Base-by-base conservation (phyloP, 441 rosid genomes). In the Populus hybrid region DNA sequence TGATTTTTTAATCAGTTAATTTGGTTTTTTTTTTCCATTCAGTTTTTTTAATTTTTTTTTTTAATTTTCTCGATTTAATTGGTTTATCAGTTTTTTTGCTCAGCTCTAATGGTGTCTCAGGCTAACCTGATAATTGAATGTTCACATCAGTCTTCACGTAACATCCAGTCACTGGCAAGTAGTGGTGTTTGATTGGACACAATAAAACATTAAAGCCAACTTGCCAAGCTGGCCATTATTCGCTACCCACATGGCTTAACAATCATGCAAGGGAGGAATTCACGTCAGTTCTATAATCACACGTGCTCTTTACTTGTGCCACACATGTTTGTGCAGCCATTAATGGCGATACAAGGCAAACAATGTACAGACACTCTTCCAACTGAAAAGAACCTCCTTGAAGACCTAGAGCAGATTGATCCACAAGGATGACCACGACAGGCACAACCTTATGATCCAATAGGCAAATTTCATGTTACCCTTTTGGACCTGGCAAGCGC, bases 331-430 rank as follows among this genome's bases (percentile, higher is more conserved):
- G 40, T 21, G 11, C 6, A 3, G 46, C 46, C 66, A 67, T 30
- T 73, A 35, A 73, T 73, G 69, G 69, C n/a, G 70, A 23, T 21
- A 2, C 63, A 32, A 24, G 32, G 57, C 57, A 50, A 14, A 5
- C 65, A 30, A 12, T 20, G 2, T 36, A 42, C 35, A 18, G 21
- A 23, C 67, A 35, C 18, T 26, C 38, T 23, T 69, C 26, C 23
- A 18, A 28, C 70, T 68, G 83, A 61, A 40, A 76, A 79, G 12
- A 78, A 70, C 78, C 50, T 14, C 68, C 57, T 2, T 38, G 46
- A 38, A 38, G 46, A 63, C 36, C 34, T 40, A 11, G 6, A n/a
- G 42, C 67, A 34, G 9, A 24, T 11, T 20, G 38, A 46, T 28
- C 73, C 76, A 38, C 70, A 61, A 24, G 7, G 30, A 36, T 24